Percentiles rank a stretch among this genome's conserved stretches.
Evolutionary conservation across 805 yeast genomes (phyloP).

Genomic region (Ogataea minuta): DNA sequence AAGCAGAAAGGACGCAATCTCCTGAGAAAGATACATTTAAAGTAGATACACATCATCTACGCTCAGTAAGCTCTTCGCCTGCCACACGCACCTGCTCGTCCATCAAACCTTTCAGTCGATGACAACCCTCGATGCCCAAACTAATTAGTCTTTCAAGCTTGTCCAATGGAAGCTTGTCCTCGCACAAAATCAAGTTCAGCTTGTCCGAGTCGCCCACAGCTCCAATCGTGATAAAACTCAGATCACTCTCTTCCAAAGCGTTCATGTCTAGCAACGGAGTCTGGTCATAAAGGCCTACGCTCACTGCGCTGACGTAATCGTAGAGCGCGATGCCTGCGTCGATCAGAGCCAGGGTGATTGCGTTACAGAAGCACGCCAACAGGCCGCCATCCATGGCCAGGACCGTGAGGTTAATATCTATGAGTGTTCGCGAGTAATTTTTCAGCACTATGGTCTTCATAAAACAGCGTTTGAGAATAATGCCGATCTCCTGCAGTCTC

Average conservation of each 20-base stretch:
- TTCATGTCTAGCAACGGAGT: constrained; percentile 79
- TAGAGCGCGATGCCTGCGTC: constrained; percentile 96
- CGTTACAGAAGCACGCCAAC: constrained; percentile 74
- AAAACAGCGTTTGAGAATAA: constrained; percentile 66
- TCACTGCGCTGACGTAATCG: constrained; percentile 80
- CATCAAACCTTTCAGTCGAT: constrained; percentile 78
- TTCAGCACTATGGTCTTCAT: constrained; percentile 70
- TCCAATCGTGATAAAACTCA: constrained; percentile 79
- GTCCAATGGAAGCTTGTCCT: constrained; percentile 83
- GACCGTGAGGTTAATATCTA: constrained; percentile 73
- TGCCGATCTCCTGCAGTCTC: constrained; percentile 63
- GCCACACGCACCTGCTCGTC: constrained; percentile 78
- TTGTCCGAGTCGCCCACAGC: constrained; percentile 81
- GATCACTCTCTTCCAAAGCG: constrained; percentile 76
- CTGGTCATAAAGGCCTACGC: constrained; percentile 77
- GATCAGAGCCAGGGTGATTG: constrained; percentile 82
- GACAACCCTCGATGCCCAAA: constrained; percentile 85
- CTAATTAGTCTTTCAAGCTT: constrained; percentile 71
- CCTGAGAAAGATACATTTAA: constrained; percentile 25
- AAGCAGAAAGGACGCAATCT: constrained; percentile 27
- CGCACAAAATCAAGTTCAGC: constrained; percentile 71
- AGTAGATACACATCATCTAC: constrained; percentile 20
- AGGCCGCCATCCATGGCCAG: constrained; percentile 90
- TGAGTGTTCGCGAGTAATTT: constrained; percentile 78
- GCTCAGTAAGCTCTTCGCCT: constrained; percentile 48